phyloP scores from a whole-genome alignment of 1,284 basidiomycete species.

The Sporisorium exsertum region DNA sequence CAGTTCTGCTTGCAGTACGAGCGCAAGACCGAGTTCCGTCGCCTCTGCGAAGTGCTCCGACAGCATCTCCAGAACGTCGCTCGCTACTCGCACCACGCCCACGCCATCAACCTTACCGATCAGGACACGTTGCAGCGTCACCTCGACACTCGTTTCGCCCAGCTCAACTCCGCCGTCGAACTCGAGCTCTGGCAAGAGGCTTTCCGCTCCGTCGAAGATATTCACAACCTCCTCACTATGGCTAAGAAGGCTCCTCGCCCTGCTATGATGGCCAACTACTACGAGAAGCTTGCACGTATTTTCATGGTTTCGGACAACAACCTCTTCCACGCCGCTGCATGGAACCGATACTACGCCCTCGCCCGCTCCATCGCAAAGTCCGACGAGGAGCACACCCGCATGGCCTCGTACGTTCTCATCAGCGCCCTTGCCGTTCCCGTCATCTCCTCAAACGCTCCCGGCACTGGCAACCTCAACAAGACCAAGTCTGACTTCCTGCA shows the following conservation, averaged over 20 bases:
- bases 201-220: constrained; percentile 97
- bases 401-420: constrained; percentile 92
- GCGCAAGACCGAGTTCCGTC: constrained; percentile 96
- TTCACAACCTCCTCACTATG: constrained; percentile 93
- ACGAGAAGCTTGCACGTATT: constrained; percentile 96
- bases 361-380: constrained; percentile 64
- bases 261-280: constrained; percentile 98
- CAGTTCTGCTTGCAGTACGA: constrained; percentile 93
- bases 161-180: constrained; percentile 97
- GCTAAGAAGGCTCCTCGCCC: constrained; percentile 88
- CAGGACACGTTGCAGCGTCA: constrained; percentile 95
- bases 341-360: constrained; percentile 80
- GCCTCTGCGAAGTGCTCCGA: constrained; percentile 94
- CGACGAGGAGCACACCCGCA: constrained; percentile 81
- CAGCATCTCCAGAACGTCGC: constrained; percentile 94
- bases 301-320: constrained; percentile 87
- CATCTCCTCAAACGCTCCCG: constrained; percentile 73
- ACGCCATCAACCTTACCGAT: constrained; percentile 97
- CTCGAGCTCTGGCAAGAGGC: constrained; percentile 99
- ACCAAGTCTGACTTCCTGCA: constrained; percentile 74
- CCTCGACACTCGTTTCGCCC: constrained; percentile 96
- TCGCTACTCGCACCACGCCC: constrained; percentile 93
- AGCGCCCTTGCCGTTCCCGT: constrained; percentile 94
- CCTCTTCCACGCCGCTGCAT: constrained; percentile 96
- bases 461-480: constrained; percentile 74